Percentiles rank a stretch among this genome's conserved stretches.
These are phyloP conservation scores for Aphanomyces cochlioides DNA, from an alignment of 352 stramenopile genomes.

Conservation along the genomic window DNA sequence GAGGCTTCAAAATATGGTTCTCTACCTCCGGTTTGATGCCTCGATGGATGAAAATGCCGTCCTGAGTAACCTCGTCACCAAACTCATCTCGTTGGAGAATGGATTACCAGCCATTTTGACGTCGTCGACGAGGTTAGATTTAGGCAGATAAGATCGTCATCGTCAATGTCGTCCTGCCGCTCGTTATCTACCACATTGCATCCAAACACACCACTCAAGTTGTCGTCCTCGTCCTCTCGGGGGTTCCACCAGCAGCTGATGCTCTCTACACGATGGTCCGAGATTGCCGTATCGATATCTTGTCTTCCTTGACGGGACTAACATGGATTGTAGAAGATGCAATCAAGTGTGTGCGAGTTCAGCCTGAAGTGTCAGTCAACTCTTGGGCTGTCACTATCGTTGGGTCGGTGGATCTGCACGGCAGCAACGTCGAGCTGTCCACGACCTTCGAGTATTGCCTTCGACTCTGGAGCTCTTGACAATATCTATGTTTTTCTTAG, in stretches of 20 bases:
- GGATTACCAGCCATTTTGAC: slow-evolving; percentile 30
- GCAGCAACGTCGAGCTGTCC: slow-evolving; percentile 22
- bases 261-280: background rate
- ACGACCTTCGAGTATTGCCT: slow-evolving; percentile 15
- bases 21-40: slow-evolving; percentile 28
- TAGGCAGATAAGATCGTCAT: background rate
- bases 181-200: background rate
- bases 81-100: slow-evolving; percentile 21
- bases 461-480: background rate
- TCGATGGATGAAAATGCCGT: slow-evolving; percentile 20
- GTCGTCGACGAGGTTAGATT: slow-evolving; percentile 22
- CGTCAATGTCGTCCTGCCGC: background rate
- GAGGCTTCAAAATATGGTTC: slow-evolving; percentile 7
- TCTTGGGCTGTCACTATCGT: slow-evolving; percentile 25
- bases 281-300: background rate
- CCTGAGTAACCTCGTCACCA: slow-evolving; percentile 19
- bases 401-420: slow-evolving; percentile 24
- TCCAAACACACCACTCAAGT: background rate
- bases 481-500: background rate
- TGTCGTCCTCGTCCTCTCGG: background rate
- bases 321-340: slow-evolving; percentile 8
- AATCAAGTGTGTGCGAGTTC: slow-evolving; percentile 16
- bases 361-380: slow-evolving; percentile 24
- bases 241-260: background rate
- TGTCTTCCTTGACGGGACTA: background rate